Evolutionary conservation across 2,329 filamentous ascomycete species (phyloP).

Genomic region (Penicillium brevicompactum): DNA sequence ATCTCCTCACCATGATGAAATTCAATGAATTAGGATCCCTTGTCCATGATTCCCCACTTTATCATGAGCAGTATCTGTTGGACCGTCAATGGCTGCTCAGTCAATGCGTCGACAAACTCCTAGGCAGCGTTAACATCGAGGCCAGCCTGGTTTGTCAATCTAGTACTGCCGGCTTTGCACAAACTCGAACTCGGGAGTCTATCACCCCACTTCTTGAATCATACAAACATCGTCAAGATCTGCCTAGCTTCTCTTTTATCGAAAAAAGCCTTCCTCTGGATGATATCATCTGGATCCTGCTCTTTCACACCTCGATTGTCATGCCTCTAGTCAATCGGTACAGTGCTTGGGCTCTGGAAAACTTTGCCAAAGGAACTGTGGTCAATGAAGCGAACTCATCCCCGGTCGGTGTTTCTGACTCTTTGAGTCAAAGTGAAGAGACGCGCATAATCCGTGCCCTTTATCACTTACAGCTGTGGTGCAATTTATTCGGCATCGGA

Average conservation of each 20-base stretch:
- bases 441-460: slow-evolving; percentile 13
- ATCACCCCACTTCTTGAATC: slow-evolving; percentile 1
- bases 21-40: slow-evolving; percentile 21
- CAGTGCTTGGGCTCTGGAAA: slow-evolving; percentile 8
- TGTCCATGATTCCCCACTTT: slow-evolving; percentile 28
- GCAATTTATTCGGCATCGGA: slow-evolving; percentile 8
- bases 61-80: background rate
- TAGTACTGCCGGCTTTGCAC: background rate
- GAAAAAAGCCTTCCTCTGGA: background rate
- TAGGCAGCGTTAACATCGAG: slow-evolving; percentile 19
- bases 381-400: background rate
- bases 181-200: background rate
- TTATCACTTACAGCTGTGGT: slow-evolving; percentile 15
- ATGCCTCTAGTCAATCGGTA: slow-evolving; percentile 11
- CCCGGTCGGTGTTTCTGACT: background rate
- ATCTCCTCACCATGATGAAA: slow-evolving; percentile 18
- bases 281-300: background rate
- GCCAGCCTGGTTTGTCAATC: slow-evolving; percentile 7
- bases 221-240: background rate
- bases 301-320: slow-evolving; percentile 17
- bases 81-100: slow-evolving; percentile 10
- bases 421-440: slow-evolving; percentile 11
- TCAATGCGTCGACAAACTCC: slow-evolving; percentile 14
- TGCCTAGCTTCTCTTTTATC: background rate
- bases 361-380: slow-evolving; percentile 2